Evolutionary conservation across 2,329 filamentous ascomycete genomes (phyloP).

Genomic region (Colletotrichum simmondsii): DNA sequence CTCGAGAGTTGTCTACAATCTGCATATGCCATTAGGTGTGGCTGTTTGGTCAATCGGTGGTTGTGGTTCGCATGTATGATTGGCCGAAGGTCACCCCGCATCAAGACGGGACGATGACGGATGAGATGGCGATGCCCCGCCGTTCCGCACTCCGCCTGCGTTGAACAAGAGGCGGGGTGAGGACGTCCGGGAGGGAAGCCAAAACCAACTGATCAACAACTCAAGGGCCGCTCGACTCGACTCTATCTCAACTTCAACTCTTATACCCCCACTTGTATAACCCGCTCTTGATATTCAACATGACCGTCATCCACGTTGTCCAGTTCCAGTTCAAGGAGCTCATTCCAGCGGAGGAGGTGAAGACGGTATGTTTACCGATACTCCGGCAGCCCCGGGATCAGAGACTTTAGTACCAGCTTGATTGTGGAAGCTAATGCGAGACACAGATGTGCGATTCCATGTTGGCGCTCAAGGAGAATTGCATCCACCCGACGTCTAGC

Average conservation of each 20-base stretch:
- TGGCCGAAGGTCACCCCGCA: background rate
- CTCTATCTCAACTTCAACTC: background rate
- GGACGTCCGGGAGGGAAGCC: background rate
- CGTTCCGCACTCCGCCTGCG: background rate
- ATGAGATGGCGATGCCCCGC: slow-evolving; percentile 1
- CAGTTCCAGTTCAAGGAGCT: slow-evolving; percentile 73
- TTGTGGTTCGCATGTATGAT: background rate
- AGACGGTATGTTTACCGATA: slow-evolving; percentile 59
- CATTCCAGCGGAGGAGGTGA: slow-evolving; percentile 58
- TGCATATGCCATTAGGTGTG: too few species aligned
- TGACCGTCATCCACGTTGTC: slow-evolving; percentile 76
- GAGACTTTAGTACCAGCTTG: background rate
- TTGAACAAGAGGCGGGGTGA: background rate
- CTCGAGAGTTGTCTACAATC: too few species aligned
- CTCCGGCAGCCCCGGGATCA: too few species aligned
- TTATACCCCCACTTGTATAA: background rate
- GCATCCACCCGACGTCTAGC: slow-evolving; percentile 69
- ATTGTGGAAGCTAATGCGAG: background rate
- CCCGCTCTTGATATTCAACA: slow-evolving; percentile 41
- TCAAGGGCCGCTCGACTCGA: background rate
- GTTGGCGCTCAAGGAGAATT: slow-evolving; percentile 66
- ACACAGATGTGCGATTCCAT: slow-evolving; percentile 44
- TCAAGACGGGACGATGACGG: slow-evolving; percentile 1
- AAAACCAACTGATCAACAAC: background rate
- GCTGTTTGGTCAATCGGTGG: background rate